phyloP scores from a whole-genome alignment of 1,284 basidiomycete species.

The Sporisorium iseilematis-ciliati region DNA sequence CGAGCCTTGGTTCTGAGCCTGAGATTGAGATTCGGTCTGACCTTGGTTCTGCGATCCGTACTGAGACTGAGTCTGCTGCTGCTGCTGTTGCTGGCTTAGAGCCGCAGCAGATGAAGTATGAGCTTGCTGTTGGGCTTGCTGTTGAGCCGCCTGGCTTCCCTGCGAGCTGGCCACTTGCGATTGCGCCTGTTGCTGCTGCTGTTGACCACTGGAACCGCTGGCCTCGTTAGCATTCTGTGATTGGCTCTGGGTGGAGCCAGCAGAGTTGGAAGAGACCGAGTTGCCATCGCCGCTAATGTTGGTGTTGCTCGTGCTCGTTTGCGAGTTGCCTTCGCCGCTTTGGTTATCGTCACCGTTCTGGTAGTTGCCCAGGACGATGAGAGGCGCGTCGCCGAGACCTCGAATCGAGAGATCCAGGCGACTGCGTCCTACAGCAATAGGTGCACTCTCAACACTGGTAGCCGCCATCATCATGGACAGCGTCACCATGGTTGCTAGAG shows the following conservation, averaged over 20 bases:
- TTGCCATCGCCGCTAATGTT: slow-evolving; percentile 31
- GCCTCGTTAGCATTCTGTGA: slow-evolving; percentile 20
- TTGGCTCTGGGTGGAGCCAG: slow-evolving; percentile 24
- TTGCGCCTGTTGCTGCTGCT: slow-evolving; percentile 17
- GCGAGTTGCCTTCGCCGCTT: slow-evolving; percentile 24
- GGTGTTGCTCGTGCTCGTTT: slow-evolving; percentile 25
- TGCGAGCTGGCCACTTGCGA: slow-evolving; percentile 6
- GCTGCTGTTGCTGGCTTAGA: neutral
- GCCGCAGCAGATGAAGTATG: neutral
- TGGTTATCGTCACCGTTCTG: slow-evolving; percentile 33
- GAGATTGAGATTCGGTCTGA: slow-evolving; percentile 10
- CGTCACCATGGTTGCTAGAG: slow-evolving; percentile 10
- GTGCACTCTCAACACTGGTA: slow-evolving; percentile 9
- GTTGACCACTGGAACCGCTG: neutral
- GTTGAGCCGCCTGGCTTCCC: neutral
- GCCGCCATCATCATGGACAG: slow-evolving; percentile 12
- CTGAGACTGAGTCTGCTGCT: neutral
- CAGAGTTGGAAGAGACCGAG: slow-evolving; percentile 34
- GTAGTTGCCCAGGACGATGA: slow-evolving; percentile 35
- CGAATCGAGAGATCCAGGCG: slow-evolving; percentile 14
- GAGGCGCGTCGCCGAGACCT: slow-evolving; percentile 26
- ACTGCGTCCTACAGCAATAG: neutral
- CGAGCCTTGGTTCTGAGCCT: slow-evolving; percentile 9
- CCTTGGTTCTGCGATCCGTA: slow-evolving; percentile 2
- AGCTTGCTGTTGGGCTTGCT: slow-evolving; percentile 15